Conservation (phyloP, 2,329 filamentous ascomycete genomes). For the Amauroascus verrucosus region DNA sequence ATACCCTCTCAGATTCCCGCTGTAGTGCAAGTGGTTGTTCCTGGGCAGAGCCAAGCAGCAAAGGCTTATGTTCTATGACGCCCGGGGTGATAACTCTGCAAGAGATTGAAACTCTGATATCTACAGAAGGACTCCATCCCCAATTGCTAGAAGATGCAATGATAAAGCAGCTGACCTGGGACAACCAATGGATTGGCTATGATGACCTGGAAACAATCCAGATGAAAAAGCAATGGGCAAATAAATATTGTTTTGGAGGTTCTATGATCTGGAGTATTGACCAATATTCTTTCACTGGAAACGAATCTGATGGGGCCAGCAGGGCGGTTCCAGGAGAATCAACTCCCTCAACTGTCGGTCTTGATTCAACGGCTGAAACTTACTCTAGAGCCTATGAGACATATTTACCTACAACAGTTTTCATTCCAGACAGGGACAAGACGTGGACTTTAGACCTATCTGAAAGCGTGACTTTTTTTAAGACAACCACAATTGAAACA, state of each 20-base stretch:
- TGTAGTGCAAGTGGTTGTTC: constrained; percentile 19
- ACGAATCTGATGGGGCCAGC: too few species aligned
- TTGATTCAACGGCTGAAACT: too few species aligned
- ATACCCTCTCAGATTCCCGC: constrained; percentile 16
- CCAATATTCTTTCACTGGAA: constrained; percentile 12
- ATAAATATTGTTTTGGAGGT: constrained; percentile 25
- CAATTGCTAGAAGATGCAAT: constrained; percentile 16
- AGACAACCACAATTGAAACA: too few species aligned
- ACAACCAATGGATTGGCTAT: constrained; percentile 24
- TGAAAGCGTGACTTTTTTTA: too few species aligned
- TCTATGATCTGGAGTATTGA: constrained; percentile 26
- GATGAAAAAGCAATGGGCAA: constrained; percentile 23
- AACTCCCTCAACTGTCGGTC: too few species aligned
- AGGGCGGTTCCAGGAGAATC: too few species aligned
- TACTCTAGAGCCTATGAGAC: too few species aligned
- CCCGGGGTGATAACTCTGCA: constrained; percentile 16
- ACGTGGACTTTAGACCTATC: too few species aligned
- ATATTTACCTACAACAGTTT: too few species aligned
- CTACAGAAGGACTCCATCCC: constrained; percentile 6
- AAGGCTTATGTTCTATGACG: constrained; percentile 20
- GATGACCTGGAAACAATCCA: constrained; percentile 20
- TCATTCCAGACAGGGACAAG: too few species aligned
- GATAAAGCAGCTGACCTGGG: constrained; percentile 22
- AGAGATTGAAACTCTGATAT: constrained; percentile 19
- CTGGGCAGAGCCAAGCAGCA: constrained; percentile 15